phyloP scores from a whole-genome alignment of 1,284 basidiomycete genomes.

The Cutaneotrichosporon cyanovorans region DNA sequence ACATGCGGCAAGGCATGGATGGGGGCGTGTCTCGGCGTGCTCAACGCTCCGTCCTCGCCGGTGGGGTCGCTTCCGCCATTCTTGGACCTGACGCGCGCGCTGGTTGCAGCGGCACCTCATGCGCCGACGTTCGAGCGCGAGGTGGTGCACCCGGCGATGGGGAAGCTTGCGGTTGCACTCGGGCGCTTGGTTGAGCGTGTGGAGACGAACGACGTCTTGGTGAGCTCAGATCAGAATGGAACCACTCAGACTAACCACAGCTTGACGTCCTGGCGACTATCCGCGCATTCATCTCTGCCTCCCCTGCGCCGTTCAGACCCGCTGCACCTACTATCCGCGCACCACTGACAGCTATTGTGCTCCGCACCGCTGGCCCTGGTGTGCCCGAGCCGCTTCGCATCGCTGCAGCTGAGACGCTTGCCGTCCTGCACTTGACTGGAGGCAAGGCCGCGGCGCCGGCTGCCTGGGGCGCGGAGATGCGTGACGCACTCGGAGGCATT shows the following conservation, averaged over 20 bases:
- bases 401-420: conserved; percentile 24
- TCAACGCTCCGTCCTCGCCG: conserved; percentile 12
- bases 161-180: conserved; percentile 35
- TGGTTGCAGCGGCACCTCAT: conserved; percentile 23
- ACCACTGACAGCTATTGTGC: conserved; percentile 23
- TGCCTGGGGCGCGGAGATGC: conserved; percentile 33
- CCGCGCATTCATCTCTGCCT: conserved; percentile 27
- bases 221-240: conserved; percentile 18
- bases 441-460: conserved; percentile 38
- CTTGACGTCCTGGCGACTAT: conserved; percentile 16
- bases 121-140: conserved; percentile 42
- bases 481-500: conserved; percentile 30
- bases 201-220: conserved; percentile 17
- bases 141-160: conserved; percentile 37
- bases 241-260: conserved; percentile 8
- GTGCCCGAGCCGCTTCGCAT: conserved; percentile 4
- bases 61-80: conserved; percentile 7
- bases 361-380: conserved; percentile 1
- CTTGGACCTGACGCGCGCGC: conserved; percentile 21
- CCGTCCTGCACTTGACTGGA: conserved; percentile 29
- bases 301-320: conserved; percentile 39
- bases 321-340: conserved; percentile 23
- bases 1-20: conserved; percentile 39
- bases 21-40: conserved; percentile 21
- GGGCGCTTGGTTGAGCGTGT: conserved; percentile 26